Evolutionary conservation across 495 filamentous ascomycete genomes (phyloP), one percentile per base, ranked within the genome.

Genomic region (Tuber indicum): DNA sequence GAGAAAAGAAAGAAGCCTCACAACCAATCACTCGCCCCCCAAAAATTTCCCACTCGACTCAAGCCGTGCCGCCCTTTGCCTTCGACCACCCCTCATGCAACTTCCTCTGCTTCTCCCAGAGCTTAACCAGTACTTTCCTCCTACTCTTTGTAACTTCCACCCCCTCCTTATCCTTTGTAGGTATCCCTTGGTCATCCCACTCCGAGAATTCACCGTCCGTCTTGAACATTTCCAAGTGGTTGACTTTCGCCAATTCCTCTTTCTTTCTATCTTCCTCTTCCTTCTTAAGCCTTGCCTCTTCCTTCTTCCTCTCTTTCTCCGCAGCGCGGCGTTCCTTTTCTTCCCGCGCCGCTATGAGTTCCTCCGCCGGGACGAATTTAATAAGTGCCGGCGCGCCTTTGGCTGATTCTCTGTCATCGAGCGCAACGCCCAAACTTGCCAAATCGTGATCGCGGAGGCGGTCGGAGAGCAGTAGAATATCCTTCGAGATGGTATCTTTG

Each of bases 91-190:
- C 77, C 32, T 97, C 92, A 83, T 97, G 92, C 75, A 89, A 81
- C 88, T 93, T 97, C 88, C 92, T 96, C 87, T 98, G 96, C 84
- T 86, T 90, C 83, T 97, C 93, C 93, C 93, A 97, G 43, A 93
- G 92, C 87, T 98, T 98, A 86, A 85, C 90, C 49, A 98, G 83
- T 88, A 93, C 96, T 88, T 98, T 99, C 47, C 76, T 76, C 79
- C 88, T 87, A 75, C 88, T 91, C 87, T 98, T 99, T 39, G 93
- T 87, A 42, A 99, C 86, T 82, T 96, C 93, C 79, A 89, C 89
- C 1, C 94, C 96, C 42, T 90, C 89, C 23, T 87, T 87, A 83
- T 93, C 89, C 84, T 89, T 92, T 5, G 89, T 92, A 16, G 96
- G 96, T 70, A 98, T 75, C 2, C 96, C 96, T 21, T 97, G 91